Evolutionary conservation across 2,329 filamentous ascomycete genomes (phyloP).

Genomic region (Xylariaceae sp.): DNA sequence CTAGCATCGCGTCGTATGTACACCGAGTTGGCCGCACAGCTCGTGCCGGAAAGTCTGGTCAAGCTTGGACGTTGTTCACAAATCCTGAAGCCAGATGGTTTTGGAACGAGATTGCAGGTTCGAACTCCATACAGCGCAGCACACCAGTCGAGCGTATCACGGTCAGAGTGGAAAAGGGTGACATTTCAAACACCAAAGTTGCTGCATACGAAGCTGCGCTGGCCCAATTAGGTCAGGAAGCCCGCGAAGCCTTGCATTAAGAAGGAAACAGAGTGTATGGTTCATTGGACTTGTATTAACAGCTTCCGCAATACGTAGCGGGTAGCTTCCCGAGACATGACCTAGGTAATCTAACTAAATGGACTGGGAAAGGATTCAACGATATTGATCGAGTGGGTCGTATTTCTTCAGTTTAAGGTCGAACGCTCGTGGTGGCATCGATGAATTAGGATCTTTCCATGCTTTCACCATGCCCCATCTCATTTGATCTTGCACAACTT

Average conservation of each 20-base stretch:
- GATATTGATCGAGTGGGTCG: no score
- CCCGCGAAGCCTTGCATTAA: conserved; percentile 33
- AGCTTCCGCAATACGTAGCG: background rate
- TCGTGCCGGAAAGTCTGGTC: conserved; percentile 70
- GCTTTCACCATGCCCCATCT: no score
- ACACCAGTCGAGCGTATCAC: conserved; percentile 48
- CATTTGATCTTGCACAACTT: no score
- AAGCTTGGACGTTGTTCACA: conserved; percentile 83
- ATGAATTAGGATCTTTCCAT: no score
- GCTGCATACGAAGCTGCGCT: conserved; percentile 56
- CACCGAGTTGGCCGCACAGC: conserved; percentile 92
- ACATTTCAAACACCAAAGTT: conserved; percentile 49
- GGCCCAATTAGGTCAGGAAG: conserved; percentile 61
- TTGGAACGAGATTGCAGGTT: conserved; percentile 72
- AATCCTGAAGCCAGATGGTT: conserved; percentile 89
- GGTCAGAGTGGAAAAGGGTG: conserved; percentile 37
- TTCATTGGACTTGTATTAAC: no score
- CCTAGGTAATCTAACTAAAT: no score
- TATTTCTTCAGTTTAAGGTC: no score
- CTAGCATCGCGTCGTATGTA: conserved; percentile 77
- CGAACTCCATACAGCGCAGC: conserved; percentile 37
- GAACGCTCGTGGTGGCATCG: no score
- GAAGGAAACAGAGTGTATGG: conserved; percentile 2
- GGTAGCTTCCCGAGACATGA: background rate
- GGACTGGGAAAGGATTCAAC: no score